Percentiles rank a stretch among this genome's conserved stretches.
These are phyloP conservation scores for Suillus sp. DNA, from an alignment of 768 basidiomycete genomes.

Conservation along the genomic window DNA sequence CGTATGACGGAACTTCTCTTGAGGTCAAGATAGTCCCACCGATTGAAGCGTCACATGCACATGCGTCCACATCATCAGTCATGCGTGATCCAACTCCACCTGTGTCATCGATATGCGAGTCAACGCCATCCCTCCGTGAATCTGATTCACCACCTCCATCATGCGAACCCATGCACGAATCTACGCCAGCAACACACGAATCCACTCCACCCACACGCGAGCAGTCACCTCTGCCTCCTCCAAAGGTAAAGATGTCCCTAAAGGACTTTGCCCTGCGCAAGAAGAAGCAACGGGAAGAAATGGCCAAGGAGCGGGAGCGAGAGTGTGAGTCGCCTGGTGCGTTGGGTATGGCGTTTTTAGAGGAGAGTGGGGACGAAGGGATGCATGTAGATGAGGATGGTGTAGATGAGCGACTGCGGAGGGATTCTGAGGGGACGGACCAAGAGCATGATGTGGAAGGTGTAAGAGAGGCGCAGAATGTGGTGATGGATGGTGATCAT, in stretches of 20 bases:
- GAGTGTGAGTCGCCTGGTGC: constrained; percentile 13
- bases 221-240: constrained; percentile 37
- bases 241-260: constrained; percentile 58
- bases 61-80: not conserved
- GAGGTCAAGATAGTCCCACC: constrained; percentile 7
- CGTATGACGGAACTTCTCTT: too few relatives aligned
- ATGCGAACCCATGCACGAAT: constrained; percentile 12
- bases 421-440: constrained; percentile 1
- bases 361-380: constrained; percentile 8
- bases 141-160: not conserved
- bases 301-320: constrained; percentile 22
- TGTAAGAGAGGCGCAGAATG: constrained; percentile 15
- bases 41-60: not conserved
- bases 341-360: not conserved
- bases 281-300: constrained; percentile 52
- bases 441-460: not conserved
- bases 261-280: constrained; percentile 59
- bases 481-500: constrained; percentile 15
- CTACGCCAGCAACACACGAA: constrained; percentile 14
- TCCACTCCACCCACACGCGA: constrained; percentile 16
- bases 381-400: constrained; percentile 17
- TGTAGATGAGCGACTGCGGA: constrained; percentile 10
- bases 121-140: not conserved
- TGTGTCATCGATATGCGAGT: not conserved
- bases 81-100: constrained; percentile 8